Base-by-base conservation (phyloP, 1,139 yeast species). In the Suhomyces coccinellae region DNA sequence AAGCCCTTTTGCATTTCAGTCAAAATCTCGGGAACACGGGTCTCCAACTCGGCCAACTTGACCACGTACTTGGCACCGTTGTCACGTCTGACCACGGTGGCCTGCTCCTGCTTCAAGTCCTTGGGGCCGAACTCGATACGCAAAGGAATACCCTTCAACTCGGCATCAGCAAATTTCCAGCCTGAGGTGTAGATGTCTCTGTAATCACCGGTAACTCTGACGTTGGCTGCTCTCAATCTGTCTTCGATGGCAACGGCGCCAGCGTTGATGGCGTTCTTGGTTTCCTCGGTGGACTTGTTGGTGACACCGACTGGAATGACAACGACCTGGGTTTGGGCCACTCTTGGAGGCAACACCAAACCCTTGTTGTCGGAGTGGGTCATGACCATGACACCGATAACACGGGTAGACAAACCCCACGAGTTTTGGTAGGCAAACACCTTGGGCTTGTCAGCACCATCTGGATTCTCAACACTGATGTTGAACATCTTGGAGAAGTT, bases 341-440 rank as follows among this genome's bases (percentile, higher is more conserved):
- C 97, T 63, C 97, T 82, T 58, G 99, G 99, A 51, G 99, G 99
- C 58, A 95, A 79, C 40, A 95, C 99, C 61, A 95, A 79, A 66
- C 99, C 99, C 77, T 90, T 91, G 78, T 95, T 91, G 71, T 95
- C 99, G 35, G 98, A 90, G 68, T 95, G 99, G 50, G 90, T 83
- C 99, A 95, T 95, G 51, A 89, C 87, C 99, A 93, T 93, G 56
- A 95, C 99, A 78, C 99, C 99, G 65, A 95, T 91, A 53, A 87
- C 95, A 73, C 99, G 89, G 51, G 99, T 95, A 39, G 98, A 90
- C 59, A 93, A 77, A 71, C 99, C 99, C 99, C 99, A 95, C 10
- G 98, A 91, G 78, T 95, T 95, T 75, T 95, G 99, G 82, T 85
- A 89, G 28, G 95, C 97, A 60, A 73, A 81, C 41, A 90, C 74